Conservation (phyloP, 2,329 filamentous ascomycete genomes). For the Plenodomus lindquistii region DNA sequence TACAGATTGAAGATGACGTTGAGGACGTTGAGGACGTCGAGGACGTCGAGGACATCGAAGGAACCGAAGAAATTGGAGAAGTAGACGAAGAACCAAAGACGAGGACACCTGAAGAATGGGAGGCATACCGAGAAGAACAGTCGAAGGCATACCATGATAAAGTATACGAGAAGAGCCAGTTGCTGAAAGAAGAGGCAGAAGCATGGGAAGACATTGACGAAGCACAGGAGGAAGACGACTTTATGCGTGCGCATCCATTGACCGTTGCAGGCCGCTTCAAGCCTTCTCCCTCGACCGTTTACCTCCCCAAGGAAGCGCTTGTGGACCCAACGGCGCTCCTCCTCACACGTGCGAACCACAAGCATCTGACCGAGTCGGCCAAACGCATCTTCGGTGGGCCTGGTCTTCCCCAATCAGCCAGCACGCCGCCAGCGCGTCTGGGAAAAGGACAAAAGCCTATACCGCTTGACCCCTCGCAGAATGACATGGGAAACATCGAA, state of each 20-base stretch:
- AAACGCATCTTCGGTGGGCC: slow-evolving; percentile 75
- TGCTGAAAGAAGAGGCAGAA: slow-evolving; percentile 49
- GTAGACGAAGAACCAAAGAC: slow-evolving; percentile 22
- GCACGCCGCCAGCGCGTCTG: slow-evolving; percentile 61
- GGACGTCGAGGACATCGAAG: slow-evolving; percentile 11
- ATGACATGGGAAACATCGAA: slow-evolving; percentile 73
- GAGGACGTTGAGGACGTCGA: not conserved
- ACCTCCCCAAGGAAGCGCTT: slow-evolving; percentile 72
- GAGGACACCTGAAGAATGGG: slow-evolving; percentile 40
- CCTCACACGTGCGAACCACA: slow-evolving; percentile 65
- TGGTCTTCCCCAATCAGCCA: slow-evolving; percentile 76
- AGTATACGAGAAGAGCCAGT: slow-evolving; percentile 48
- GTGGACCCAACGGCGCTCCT: slow-evolving; percentile 71
- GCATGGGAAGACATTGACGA: slow-evolving; percentile 34
- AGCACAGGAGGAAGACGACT: slow-evolving; percentile 41
- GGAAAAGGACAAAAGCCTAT: slow-evolving; percentile 65
- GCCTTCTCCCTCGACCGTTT: slow-evolving; percentile 72
- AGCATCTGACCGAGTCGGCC: slow-evolving; percentile 74
- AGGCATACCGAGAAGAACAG: slow-evolving; percentile 39
- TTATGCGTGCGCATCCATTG: slow-evolving; percentile 70
- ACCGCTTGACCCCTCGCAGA: slow-evolving; percentile 64
- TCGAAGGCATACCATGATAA: slow-evolving; percentile 36
- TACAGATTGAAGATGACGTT: slow-evolving; percentile 47
- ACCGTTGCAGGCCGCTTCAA: slow-evolving; percentile 75
- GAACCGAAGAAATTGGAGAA: slow-evolving; percentile 37